Percentiles rank a stretch among this genome's conserved stretches.
These are phyloP conservation scores for Globisporangium megalacanthum DNA, from an alignment of 352 stramenopile genomes.

Conservation along the genomic window DNA sequence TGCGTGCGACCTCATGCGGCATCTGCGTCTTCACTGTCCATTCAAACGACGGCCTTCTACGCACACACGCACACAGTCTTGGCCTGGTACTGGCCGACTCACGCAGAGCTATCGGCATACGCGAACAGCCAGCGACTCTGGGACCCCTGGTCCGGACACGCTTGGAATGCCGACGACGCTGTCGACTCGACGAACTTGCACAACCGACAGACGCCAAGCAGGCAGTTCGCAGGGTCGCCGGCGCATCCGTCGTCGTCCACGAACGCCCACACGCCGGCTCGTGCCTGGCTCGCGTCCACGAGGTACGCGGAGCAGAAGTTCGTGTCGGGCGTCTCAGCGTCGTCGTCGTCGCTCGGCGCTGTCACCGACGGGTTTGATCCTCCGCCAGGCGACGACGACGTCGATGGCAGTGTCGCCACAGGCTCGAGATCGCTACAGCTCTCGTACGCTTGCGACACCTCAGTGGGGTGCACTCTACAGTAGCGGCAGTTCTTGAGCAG, in stretches of 20 bases:
- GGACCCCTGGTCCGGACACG: neutral
- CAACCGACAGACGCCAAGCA: neutral
- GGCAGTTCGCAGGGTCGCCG: neutral
- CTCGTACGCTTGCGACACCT: slow-evolving; percentile 22
- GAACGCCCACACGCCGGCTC: slow-evolving; percentile 9
- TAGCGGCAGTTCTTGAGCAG: slow-evolving; percentile 19
- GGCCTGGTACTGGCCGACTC: neutral
- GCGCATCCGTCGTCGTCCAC: slow-evolving; percentile 7
- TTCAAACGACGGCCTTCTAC: neutral
- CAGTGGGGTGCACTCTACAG: slow-evolving; percentile 24
- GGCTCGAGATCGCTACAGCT: slow-evolving; percentile 10
- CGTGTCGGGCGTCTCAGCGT: slow-evolving; percentile 5
- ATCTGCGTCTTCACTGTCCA: neutral
- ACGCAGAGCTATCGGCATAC: neutral
- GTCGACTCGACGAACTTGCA: slow-evolving; percentile 8
- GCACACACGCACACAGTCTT: no score
- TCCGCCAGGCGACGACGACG: neutral
- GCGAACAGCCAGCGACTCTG: slow-evolving; percentile 6
- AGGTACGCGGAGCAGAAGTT: slow-evolving; percentile 11
- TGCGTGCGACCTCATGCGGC: neutral
- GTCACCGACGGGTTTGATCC: no score
- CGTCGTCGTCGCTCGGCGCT: neutral
- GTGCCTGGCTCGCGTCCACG: neutral
- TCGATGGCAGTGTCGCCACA: neutral
- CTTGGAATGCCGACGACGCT: neutral